phyloP scores from a whole-genome alignment of 106 monocot species.

The Posidonia australis region DNA sequence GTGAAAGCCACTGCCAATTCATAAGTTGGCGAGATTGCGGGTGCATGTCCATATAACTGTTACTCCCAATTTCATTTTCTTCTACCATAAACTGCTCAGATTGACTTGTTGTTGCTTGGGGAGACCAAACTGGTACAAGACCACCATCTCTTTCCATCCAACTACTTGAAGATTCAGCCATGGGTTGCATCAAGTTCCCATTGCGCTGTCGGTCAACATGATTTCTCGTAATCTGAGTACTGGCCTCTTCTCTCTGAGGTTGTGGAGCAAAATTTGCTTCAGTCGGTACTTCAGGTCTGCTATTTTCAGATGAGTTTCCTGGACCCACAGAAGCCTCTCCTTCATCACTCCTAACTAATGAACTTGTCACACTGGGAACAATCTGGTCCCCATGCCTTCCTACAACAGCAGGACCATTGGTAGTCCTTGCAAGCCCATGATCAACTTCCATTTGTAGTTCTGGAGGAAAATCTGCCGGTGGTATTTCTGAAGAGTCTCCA shows the following conservation, averaged over 20 bases:
- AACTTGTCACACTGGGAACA: constrained; percentile 85
- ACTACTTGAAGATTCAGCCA: constrained; percentile 41
- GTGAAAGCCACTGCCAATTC: constrained; percentile 80
- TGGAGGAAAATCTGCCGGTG: constrained; percentile 54
- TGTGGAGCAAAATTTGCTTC: constrained; percentile 29
- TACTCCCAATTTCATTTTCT: constrained; percentile 27
- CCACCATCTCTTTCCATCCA: constrained; percentile 69
- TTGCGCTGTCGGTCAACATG: constrained; percentile 9
- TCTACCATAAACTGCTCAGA: constrained; percentile 40
- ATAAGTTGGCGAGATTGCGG: constrained; percentile 43
- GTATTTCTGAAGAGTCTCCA: constrained; percentile 79
- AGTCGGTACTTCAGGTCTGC: constrained; percentile 69
- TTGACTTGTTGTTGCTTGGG: constrained; percentile 37
- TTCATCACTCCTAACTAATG: constrained; percentile 43
- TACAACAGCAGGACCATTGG: constrained; percentile 5
- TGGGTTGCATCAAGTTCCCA: background rate
- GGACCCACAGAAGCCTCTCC: constrained; percentile 32
- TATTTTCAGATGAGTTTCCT: constrained; percentile 19
- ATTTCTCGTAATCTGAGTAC: constrained; percentile 9
- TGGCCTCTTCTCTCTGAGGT: constrained; percentile 8
- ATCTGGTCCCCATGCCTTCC: constrained; percentile 63
- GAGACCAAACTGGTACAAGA: constrained; percentile 85
- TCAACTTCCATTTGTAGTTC: constrained; percentile 71
- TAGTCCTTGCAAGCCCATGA: constrained; percentile 20
- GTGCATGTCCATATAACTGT: constrained; percentile 42